Evolutionary conservation across 208 protist genomes (phyloP).

Genomic region (Crithidia thermophila): DNA sequence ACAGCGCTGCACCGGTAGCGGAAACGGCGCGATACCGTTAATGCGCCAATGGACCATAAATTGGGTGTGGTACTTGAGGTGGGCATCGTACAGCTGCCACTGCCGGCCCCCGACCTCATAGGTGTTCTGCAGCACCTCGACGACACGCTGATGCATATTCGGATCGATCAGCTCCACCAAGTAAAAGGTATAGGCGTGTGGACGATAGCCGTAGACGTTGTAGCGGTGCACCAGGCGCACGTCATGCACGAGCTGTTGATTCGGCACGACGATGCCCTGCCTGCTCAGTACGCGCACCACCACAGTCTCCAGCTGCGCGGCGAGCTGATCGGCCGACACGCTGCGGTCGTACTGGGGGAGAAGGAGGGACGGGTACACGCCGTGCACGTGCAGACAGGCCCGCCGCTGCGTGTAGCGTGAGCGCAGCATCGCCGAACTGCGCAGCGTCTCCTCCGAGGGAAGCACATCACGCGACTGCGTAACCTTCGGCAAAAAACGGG

Average conservation of each 20-base stretch:
- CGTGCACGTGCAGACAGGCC: constrained; percentile 83
- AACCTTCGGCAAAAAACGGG: background rate
- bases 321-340: constrained; percentile 72
- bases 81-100: constrained; percentile 74
- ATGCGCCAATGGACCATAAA: constrained; percentile 77
- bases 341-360: constrained; percentile 54
- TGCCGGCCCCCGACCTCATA: constrained; percentile 45
- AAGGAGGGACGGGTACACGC: constrained; percentile 79
- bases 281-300: constrained; percentile 33
- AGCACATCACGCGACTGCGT: too few relatives aligned
- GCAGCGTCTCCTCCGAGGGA: background rate
- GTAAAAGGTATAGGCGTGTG: constrained; percentile 49
- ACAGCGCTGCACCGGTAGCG: constrained; percentile 25
- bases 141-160: constrained; percentile 31
- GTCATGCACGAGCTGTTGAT: constrained; percentile 69
- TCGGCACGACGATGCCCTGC: constrained; percentile 7
- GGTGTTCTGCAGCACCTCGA: constrained; percentile 54
- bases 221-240: constrained; percentile 61
- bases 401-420: constrained; percentile 26
- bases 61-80: constrained; percentile 69
- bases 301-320: constrained; percentile 73
- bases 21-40: constrained; percentile 61
- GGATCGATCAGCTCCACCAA: constrained; percentile 70
- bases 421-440: constrained; percentile 9
- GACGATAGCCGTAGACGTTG: constrained; percentile 81